phyloP scores from a whole-genome alignment of 2,329 filamentous ascomycete species.

The Pyrenophora teres region DNA sequence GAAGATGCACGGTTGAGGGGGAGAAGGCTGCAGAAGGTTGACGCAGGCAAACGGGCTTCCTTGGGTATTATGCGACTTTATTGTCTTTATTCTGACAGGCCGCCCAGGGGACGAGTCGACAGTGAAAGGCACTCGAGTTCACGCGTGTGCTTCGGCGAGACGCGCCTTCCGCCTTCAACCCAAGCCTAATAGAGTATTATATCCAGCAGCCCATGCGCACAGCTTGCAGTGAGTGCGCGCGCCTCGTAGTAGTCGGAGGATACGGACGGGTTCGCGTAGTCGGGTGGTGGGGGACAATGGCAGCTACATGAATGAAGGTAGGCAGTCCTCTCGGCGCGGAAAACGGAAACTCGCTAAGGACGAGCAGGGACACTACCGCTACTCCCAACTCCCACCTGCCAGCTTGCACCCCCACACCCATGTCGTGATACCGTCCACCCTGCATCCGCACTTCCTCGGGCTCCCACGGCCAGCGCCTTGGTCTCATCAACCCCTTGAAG shows the following conservation, averaged over 20 bases:
- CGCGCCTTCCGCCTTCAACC: constrained; percentile 39
- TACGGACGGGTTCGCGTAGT: constrained; percentile 17
- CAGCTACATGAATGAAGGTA: constrained; percentile 1
- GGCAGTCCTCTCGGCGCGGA: constrained; percentile 23
- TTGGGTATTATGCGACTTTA: constrained; percentile 33
- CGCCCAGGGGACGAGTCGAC: constrained; percentile 23
- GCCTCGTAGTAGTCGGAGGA: constrained; percentile 17
- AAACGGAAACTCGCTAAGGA: constrained; percentile 21
- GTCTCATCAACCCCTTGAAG: constrained; percentile 7
- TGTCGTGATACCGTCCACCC: constrained; percentile 35
- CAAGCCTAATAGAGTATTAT: constrained; percentile 21
- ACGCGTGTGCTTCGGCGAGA: constrained; percentile 30
- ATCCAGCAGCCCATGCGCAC: constrained; percentile 37
- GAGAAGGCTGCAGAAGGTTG: constrained; percentile 7
- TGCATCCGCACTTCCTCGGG: constrained; percentile 24
- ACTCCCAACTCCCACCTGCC: constrained; percentile 23
- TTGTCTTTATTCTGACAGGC: constrained; percentile 28
- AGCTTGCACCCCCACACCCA: constrained; percentile 28
- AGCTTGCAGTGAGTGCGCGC: constrained; percentile 21
- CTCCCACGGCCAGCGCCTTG: constrained; percentile 19
- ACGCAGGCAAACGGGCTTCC: constrained; percentile 15
- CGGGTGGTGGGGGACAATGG: constrained; percentile 21
- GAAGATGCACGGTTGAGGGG: constrained; percentile 20
- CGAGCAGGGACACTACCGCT: constrained; percentile 10
- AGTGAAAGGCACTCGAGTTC: constrained; percentile 16